Evolutionary conservation across 148 eudicot species (phyloP), one percentile per base, ranked within the genome.

Genomic region (Rhododendron ferrugineum): DNA sequence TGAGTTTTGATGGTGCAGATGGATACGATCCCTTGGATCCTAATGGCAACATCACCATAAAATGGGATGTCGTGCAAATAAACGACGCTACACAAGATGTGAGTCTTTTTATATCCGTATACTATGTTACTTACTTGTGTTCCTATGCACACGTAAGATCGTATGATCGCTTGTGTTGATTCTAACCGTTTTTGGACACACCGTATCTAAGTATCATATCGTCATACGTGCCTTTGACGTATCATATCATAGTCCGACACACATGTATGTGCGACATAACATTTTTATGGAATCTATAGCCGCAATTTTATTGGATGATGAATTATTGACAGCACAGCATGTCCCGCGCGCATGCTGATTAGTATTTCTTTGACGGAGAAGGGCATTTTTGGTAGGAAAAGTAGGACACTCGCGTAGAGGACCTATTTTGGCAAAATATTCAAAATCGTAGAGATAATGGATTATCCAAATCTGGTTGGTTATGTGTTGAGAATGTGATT

Each of bases 11-110:
- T 66, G 44, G 82, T 92, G 88, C 89, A 95, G 98, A 92, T 90
- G 97, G 93, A 74, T 95, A 85, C 82, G 98, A 95, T 91, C 91
- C 93, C 8, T 85, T 95, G 90, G 98, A 95, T 88, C 87, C 89
- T 4, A 91, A 88, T 49, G 98, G 95, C n/a, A 95, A 95, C 83
- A 87, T 95, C 84, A 94, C 94, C 2, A 91, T 95, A 84, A 93
- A 90, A 91, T 95, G 98, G 98, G 98, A 95, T 90, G 82, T 93
- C 76, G 76, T 92, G 84, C 87, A 86, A 73, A 86, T 82, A 28
- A 87, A 87, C 54, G 82, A 86, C 2, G 85, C 40, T 15, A 73
- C 84, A 9, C 92, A 91, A 75, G 89, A 87, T 78, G 98, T 93
- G 87, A 84, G 92, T 90, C 62, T 30, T 5, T 5, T 34, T 83